Evolutionary conservation across 2,329 filamentous ascomycete genomes (phyloP), one percentile per base, ranked within the genome.

Genomic region (Colletotrichum cordylinicola): DNA sequence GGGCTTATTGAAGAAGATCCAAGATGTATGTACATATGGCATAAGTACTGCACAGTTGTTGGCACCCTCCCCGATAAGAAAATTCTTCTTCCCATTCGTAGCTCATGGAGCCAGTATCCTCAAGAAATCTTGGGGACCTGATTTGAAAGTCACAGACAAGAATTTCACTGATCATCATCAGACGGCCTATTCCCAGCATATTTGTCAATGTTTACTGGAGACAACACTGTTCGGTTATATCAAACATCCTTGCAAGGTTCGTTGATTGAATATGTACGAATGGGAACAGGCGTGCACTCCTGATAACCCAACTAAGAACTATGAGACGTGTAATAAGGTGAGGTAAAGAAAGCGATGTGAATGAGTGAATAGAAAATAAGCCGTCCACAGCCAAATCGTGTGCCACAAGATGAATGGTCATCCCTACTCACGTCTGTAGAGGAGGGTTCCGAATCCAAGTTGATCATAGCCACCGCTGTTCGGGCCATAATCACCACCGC

Each of bases 391-490:
- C 60, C 31, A 24, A 15, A 2, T 33, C 24, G 0, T 60, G 2
- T n/a, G 56, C 29, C 37, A 10, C 15, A 33, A 52, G 12, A 16
- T 15, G 2, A 16, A 18, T 18, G 24, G 7, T 39, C 15, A 6
- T 27, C 2, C 13, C 35, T 61, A 74, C 48, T 74, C 72, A 6
- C 66, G 52, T 52, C 72, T 71, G 72, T 66, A 83, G 52, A 83
- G 74, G 6, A 84, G 74, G 2, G 82, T 83, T 7, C 82, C 82
- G 60, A 80, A 81, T 1, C 82, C 82, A 48, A 84, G 78, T 52
- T 83, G 81, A 77, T 88, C 87, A 74, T 82, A 88, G 0, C 86
- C 86, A 6, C 86, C 86, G 37, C 82, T 84, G 55, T 75, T 85
- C 16, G 80, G 37, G 8, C 85, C 86, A 74, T 87, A 88, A 72